Conservation (phyloP, 352 stramenopile species). For the Phytopythium sindhum region DNA sequence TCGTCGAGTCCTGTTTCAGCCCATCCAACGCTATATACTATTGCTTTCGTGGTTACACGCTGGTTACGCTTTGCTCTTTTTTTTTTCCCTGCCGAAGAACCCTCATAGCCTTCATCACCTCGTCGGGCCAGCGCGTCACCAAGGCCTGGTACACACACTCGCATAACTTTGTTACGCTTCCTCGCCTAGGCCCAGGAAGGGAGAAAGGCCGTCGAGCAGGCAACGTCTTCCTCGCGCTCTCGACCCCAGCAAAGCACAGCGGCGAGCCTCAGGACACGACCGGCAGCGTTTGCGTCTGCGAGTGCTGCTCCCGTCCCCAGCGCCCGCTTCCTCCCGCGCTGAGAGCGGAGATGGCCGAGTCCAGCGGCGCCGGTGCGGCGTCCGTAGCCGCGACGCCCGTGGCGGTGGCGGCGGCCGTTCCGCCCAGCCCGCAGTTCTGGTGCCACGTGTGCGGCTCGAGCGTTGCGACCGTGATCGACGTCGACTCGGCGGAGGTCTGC, state of each 20-base stretch:
- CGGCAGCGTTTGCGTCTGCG: not conserved
- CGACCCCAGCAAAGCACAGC: not conserved
- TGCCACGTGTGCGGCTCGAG: constrained; percentile 71
- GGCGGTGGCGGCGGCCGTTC: constrained; percentile 13
- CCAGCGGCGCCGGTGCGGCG: not conserved
- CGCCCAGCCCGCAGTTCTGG: constrained; percentile 53
- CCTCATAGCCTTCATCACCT: too few relatives aligned
- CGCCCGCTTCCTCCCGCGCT: not conserved
- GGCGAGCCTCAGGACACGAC: not conserved
- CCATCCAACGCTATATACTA: too few relatives aligned
- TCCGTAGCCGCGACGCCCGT: constrained; percentile 12
- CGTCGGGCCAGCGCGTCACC: too few relatives aligned
- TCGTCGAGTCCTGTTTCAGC: too few relatives aligned
- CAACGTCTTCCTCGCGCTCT: too few relatives aligned
- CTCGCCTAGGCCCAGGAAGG: too few relatives aligned
- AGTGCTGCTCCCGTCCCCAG: not conserved
- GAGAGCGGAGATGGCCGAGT: constrained; percentile 2
- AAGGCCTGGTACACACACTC: too few relatives aligned
- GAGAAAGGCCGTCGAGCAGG: too few relatives aligned
- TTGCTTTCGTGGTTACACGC: too few relatives aligned
- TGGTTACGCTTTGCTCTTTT: too few relatives aligned
- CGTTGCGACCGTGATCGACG: constrained; percentile 60
- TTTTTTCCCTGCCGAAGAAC: too few relatives aligned
- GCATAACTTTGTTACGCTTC: too few relatives aligned
- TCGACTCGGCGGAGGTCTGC: constrained; percentile 59